Base-by-base conservation (phyloP, 2,329 filamentous ascomycete genomes). In the Ophiostoma australiae region DNA sequence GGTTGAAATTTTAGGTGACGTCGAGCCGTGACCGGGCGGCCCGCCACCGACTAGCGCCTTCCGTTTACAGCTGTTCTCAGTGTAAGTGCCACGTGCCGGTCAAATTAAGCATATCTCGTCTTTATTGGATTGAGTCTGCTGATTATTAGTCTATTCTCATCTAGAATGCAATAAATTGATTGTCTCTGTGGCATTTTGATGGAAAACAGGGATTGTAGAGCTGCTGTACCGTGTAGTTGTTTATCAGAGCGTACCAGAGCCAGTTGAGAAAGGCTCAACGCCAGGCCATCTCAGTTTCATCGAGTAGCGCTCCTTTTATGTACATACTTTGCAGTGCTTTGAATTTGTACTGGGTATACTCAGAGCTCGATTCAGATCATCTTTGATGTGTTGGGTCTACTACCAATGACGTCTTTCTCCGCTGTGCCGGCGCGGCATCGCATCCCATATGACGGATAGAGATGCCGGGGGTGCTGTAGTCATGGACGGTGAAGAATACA, bases 11-110 rank as follows among this genome's bases (percentile, higher is more conserved):
- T 37, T 33, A 31, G 55, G 61, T 27, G 23, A 58, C 11, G n/a
- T 58, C 52, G 17, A 20, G 61, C 61, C 15, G 17, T 23, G 20
- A 1, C 27, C 8, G 31, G 58, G 31, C 17, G 20, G 61, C 17
- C 61, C 61, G 33, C 61, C 37, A 65, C 4, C 20, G 20, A n/a
- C 33, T 65, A 65, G 61, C 61, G 61, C 61, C 20, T 65, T 31
- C 61, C 17, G 20, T 15, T 66, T 66, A 37, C 63, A 66, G 33
- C 33, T 20, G 17, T n/a, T 11, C 13, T 20, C 31, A 20, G 35
- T 67, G 65, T 67, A 67, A 67, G 37, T 65, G 61, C 61, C 61
- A 65, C 61, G 61, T 65, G 33, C 61, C 5, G 8, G 61, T 23
- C 48, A 10, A 23, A 55, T 15, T 31, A 58, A 58, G 7, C n/a